A percentile compares a stretch with the other conserved stretches of the same genome.
Evolutionary conservation across 2,329 filamentous ascomycete genomes (phyloP).

Genomic region (Diaporthe capsici): DNA sequence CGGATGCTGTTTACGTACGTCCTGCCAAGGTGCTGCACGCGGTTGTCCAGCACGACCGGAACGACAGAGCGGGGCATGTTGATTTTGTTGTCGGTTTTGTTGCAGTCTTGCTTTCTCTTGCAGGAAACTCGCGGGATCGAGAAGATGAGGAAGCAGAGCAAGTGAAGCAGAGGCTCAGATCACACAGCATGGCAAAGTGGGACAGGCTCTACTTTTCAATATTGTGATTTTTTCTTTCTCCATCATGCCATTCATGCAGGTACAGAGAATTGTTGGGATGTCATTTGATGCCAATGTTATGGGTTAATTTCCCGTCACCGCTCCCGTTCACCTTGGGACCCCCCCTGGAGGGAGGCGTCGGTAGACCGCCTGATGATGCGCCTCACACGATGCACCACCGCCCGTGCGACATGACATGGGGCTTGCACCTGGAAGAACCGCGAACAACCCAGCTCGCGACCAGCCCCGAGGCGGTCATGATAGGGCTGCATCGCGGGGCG

Average conservation of each 20-base stretch:
- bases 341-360: not conserved
- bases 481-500: constrained; percentile 19
- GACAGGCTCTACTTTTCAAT: not conserved
- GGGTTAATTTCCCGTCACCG: constrained; percentile 33
- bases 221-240: not conserved
- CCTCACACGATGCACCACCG: constrained; percentile 27
- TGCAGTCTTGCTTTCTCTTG: not conserved
- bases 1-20: constrained; percentile 9
- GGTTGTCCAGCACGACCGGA: constrained; percentile 26
- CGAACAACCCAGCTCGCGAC: not conserved
- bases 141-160: not conserved
- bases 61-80: not conserved
- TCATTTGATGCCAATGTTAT: constrained; percentile 33
- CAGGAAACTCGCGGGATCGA: not conserved
- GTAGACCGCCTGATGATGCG: constrained; percentile 26
- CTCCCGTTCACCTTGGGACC: not conserved
- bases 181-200: not conserved
- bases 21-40: constrained; percentile 15
- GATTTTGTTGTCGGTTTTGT: not conserved
- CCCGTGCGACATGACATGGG: constrained; percentile 3
- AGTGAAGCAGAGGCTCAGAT: not conserved
- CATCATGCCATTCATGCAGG: constrained; percentile 28
- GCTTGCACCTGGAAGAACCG: not conserved
- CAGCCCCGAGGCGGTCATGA: not conserved
- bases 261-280: constrained; percentile 10